Evolutionary conservation across 495 filamentous ascomycete species (phyloP).

Genomic region (Penicillium paradoxum): DNA sequence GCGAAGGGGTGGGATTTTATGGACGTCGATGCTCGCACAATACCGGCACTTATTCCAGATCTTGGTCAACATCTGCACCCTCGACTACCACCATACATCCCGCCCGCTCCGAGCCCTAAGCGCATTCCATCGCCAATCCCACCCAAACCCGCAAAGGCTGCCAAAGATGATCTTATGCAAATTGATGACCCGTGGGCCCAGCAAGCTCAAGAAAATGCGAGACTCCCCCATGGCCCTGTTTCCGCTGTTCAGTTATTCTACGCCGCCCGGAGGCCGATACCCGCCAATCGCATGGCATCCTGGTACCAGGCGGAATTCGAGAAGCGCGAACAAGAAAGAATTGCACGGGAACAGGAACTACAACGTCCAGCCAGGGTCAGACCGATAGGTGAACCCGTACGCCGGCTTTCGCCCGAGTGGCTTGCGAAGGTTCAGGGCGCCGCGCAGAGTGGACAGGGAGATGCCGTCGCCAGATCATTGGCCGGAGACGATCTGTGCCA

Average conservation of each 20-base stretch:
- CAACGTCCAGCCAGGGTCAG: slow-evolving; percentile 17
- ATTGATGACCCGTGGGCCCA: slow-evolving; percentile 25
- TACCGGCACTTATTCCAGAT: slow-evolving; percentile 16
- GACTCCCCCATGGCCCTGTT: slow-evolving; percentile 28
- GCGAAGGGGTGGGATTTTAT: slow-evolving; percentile 5
- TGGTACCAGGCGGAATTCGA: slow-evolving; percentile 30
- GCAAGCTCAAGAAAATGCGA: slow-evolving; percentile 9
- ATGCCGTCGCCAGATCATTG: slow-evolving; percentile 40
- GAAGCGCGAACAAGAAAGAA: slow-evolving; percentile 14
- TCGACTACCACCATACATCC: slow-evolving; percentile 1
- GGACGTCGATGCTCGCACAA: slow-evolving; percentile 8
- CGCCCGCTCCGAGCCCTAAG: slow-evolving; percentile 1
- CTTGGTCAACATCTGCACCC: slow-evolving; percentile 21
- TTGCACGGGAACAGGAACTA: slow-evolving; percentile 8
- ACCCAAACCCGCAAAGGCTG: slow-evolving; percentile 1
- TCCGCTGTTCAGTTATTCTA: slow-evolving; percentile 36
- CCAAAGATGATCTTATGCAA: slow-evolving; percentile 9
- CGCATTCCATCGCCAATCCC: slow-evolving; percentile 1
- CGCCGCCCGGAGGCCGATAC: slow-evolving; percentile 22
- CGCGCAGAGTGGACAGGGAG: slow-evolving; percentile 20
- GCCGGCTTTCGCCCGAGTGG: slow-evolving; percentile 44
- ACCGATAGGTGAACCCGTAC: slow-evolving; percentile 34
- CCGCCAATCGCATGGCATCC: slow-evolving; percentile 30
- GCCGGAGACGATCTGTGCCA: slow-evolving; percentile 53
- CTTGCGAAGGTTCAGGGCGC: slow-evolving; percentile 31